These are phyloP conservation scores for Boletus barrowsii DNA, from an alignment of 768 basidiomycete species.

Conservation along the genomic window DNA sequence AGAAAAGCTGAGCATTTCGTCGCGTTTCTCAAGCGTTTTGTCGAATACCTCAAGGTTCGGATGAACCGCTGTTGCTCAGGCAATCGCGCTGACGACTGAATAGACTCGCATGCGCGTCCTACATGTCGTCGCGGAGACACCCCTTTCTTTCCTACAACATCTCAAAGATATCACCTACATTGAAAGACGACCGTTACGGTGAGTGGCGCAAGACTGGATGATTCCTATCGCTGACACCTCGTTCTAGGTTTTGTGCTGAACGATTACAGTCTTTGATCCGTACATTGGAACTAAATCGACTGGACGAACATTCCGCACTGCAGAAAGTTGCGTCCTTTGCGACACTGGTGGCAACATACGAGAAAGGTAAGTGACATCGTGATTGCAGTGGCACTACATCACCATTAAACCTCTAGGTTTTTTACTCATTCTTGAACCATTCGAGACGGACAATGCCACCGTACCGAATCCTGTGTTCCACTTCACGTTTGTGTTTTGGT, in stretches of 20 bases:
- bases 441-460: constrained; percentile 97
- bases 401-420: constrained; percentile 58
- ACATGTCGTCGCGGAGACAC: constrained; percentile 98
- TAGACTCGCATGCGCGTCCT: constrained; percentile 99
- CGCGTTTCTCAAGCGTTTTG: constrained; percentile 95
- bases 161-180: constrained; percentile 99
- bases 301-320: constrained; percentile 89
- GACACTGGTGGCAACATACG: constrained; percentile 95
- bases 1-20: constrained; percentile 99
- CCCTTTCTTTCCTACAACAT: constrained; percentile 94
- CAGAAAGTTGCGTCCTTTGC: constrained; percentile 97
- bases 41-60: constrained; percentile 93
- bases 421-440: constrained; percentile 94
- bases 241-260: constrained; percentile 88
- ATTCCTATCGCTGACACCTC: neutral
- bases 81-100: constrained; percentile 9
- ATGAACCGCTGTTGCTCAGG: neutral
- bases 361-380: constrained; percentile 65
- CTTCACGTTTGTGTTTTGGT: constrained; percentile 65
- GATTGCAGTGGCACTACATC: neutral
- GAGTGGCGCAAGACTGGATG: constrained; percentile 19
- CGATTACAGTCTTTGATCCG: constrained; percentile 90
- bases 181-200: constrained; percentile 89
- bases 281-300: constrained; percentile 80
- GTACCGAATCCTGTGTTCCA: constrained; percentile 99